A percentile compares a stretch with the other conserved stretches of the same genome.
These are phyloP conservation scores for Xanthoceras sorbifolium DNA, from an alignment of 345 rosid genomes.

Conservation along the genomic window DNA sequence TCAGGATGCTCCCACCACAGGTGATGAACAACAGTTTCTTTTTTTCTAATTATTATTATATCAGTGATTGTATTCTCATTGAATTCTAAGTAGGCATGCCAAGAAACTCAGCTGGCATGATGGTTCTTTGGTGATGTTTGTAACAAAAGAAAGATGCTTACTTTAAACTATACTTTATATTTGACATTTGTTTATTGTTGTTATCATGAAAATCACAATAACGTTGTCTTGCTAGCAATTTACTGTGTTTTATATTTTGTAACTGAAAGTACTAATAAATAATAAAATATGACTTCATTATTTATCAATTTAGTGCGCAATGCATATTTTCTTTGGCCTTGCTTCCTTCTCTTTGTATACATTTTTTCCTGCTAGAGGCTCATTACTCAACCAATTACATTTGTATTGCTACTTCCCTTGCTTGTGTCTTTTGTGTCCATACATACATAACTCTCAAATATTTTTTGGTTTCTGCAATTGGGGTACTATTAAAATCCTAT, in stretches of 20 bases:
- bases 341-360: conserved; percentile 2
- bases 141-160: not conserved
- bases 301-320: not conserved
- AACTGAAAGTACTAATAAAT: not conserved
- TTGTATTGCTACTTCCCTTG: not conserved
- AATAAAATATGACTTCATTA: not conserved
- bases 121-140: conserved; percentile 8
- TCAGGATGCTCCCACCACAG: conserved; percentile 93
- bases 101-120: not conserved
- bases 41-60: not conserved
- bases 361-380: not conserved
- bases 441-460: conserved; percentile 8
- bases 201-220: not conserved
- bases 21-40: conserved; percentile 36
- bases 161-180: conserved; percentile 2
- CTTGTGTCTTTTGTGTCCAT: not conserved
- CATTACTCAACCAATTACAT: conserved; percentile 16
- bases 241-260: not conserved
- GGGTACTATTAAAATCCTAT: conserved; percentile 2
- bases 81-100: not conserved
- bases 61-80: conserved; percentile 3
- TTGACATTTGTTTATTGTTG: not conserved
- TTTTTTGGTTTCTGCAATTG: conserved; percentile 3
- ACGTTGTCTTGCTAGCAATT: not conserved
- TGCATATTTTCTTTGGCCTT: not conserved